Evolutionary conservation across 257 asterid genomes (phyloP), one percentile per base, ranked within the genome.

Genomic region (Solanum clarkiae): DNA sequence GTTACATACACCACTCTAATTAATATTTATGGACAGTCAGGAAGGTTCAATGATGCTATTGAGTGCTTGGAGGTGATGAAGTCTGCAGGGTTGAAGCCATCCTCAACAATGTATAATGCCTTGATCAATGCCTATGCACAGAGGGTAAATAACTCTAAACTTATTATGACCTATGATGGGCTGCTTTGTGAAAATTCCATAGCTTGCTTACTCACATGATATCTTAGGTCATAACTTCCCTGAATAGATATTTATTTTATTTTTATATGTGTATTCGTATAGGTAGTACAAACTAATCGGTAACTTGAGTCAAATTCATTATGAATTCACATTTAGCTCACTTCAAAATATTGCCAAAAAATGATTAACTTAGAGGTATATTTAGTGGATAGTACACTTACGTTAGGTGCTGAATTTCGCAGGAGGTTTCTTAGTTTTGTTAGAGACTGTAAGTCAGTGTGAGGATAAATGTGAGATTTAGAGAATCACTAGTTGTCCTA

Each of bases 31-130:
- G 99, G 99, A 82, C 92, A 88, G 77, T 95, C 99, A 0, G 99
- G 98, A 82, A 91, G 93, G 85, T 96, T 94, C 86, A 86, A 85
- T 66, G 98, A 96, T n/a, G 98, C 99, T 36, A 91, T 94, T 29
- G 99, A 95, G 90, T 95, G 98, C 87, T 88, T 96, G 91, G 97
- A 96, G 93, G 94, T 93, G 57, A 94, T 96, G 99, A 96, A 94
- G 86, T 93, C 98, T 24, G 91, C 91, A 17, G 99, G 99, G 29
- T 84, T 96, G 90, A 96, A 88, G 63, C 98, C 99, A 84, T 94
- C 99, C 18, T 87, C 97, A 63, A 90, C 99, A 29, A 96, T 94
- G 98, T 96, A 96, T 86, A 96, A 96, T 87, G 99, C 99, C 40
- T 90, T 96, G 87, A 96, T 96, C 86, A 96, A 96, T 90, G 98